Evolutionary conservation across 495 filamentous ascomycete genomes (phyloP), one percentile per base, ranked within the genome.

Genomic region (Penicillium canescens): DNA sequence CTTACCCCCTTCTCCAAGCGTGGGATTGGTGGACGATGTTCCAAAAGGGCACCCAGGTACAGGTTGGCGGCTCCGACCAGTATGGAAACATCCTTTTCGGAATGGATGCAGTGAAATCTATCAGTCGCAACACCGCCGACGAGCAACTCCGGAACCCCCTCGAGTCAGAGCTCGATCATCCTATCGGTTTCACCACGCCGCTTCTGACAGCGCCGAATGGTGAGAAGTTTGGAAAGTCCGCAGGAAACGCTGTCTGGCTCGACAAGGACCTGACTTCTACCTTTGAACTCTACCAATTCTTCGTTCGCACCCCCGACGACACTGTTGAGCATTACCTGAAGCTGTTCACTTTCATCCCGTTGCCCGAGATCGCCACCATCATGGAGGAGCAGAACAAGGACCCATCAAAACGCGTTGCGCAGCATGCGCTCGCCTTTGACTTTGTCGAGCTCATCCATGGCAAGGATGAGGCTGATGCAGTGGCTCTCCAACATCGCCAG

Each of bases 1-100:
- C 82, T 3, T 99, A 99, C 59, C 94, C 96, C 12, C 67, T 98
- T 20, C 80, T 99, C 57, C 94, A 99, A 68, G 89, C 85, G n/a
- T 98, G 92, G 86, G 94, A 99, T 69, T 99, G 91, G 86, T 97
- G 88, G 88, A 69, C 84, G 48, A 76, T 98, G 71, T 92, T 87
- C 62, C 65, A 73, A 20, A 78, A 81, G 23, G 81, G 78, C 34
- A 77, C 88, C 8, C 86, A 89, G 60, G 79, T 94, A 59, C 89
- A 98, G 68, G 91, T 99, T 38, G 94, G 94, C 46, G 94, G 94
- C 39, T 87, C 91, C 24, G 94, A 99, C 67, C 94, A 99, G 69
- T 99, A 84, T 68, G 94, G 94, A 54, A 99, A 99, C 66, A 97
- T 99, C 55, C 78, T 95, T 6, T 85, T 92, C 37, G 94, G 94